Evolutionary conservation across 768 basidiomycete species (phyloP).

Genomic region (Tubosaeta sp.): DNA sequence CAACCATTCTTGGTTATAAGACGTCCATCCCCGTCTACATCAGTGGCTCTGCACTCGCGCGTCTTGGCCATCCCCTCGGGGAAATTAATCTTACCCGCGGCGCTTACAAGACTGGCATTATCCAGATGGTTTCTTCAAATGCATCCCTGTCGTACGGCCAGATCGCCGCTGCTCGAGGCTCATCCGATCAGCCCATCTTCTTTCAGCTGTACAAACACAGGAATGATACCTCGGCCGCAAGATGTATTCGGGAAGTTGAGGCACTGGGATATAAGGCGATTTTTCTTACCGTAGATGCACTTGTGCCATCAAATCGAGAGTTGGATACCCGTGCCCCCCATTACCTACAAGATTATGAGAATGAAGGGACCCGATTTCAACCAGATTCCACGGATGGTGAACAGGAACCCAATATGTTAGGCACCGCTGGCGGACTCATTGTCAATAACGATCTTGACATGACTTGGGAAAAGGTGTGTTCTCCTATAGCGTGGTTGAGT

Average conservation of each 20-base stretch:
- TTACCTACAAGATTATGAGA: conserved; percentile 53
- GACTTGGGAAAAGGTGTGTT: conserved; percentile 66
- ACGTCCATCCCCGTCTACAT: conserved; percentile 80
- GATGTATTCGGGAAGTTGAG: conserved; percentile 68
- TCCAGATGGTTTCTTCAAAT: conserved; percentile 84
- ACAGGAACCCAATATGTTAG: conserved; percentile 41
- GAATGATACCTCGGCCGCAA: conserved; percentile 60
- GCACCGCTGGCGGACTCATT: conserved; percentile 66
- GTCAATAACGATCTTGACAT: conserved; percentile 68
- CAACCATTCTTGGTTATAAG: conserved; percentile 66
- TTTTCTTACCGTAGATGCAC: conserved; percentile 87
- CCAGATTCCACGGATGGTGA: conserved; percentile 26
- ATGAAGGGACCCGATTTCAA: conserved; percentile 26
- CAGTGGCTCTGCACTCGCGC: conserved; percentile 78
- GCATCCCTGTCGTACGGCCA: conserved; percentile 63
- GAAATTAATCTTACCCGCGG: conserved; percentile 80
- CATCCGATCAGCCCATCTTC: conserved; percentile 59
- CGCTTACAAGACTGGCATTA: conserved; percentile 59
- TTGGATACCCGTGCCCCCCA: conserved; percentile 62
- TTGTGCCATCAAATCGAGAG: conserved; percentile 80
- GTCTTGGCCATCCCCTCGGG: conserved; percentile 84
- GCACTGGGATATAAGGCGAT: conserved; percentile 79
- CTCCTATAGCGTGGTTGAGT: not conserved
- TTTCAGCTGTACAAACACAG: conserved; percentile 87
- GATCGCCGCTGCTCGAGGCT: conserved; percentile 54